Conservation (phyloP, 495 filamentous ascomycete genomes). For the Lepidopterella palustris region DNA sequence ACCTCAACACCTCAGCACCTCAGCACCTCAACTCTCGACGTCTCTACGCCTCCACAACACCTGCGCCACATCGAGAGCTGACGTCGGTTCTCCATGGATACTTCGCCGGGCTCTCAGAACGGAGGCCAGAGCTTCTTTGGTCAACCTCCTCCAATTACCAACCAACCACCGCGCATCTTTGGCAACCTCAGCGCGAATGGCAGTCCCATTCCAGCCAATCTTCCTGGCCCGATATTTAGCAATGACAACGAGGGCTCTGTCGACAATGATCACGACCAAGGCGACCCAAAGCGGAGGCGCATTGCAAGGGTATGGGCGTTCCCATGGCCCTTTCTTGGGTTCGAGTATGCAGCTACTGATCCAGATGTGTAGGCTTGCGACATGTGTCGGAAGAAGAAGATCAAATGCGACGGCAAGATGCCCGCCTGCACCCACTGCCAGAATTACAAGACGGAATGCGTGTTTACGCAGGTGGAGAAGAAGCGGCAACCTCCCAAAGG, state of each 20-base stretch:
- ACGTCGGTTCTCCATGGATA: constrained; percentile 14
- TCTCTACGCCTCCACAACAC: too few species aligned
- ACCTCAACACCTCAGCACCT: background rate
- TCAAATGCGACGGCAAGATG: constrained; percentile 96
- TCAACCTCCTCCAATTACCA: constrained; percentile 48
- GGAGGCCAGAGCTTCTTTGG: constrained; percentile 12
- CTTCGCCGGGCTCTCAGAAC: constrained; percentile 12
- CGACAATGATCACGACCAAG: constrained; percentile 67
- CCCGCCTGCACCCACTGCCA: constrained; percentile 92
- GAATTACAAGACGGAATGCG: constrained; percentile 97
- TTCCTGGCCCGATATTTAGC: constrained; percentile 51
- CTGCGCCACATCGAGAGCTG: background rate
- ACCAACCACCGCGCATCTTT: constrained; percentile 66
- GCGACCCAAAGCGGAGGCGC: constrained; percentile 83
- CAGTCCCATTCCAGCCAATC: constrained; percentile 52
- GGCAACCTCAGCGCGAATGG: constrained; percentile 56
- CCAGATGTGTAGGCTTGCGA: constrained; percentile 69
- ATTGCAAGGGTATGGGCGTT: constrained; percentile 86
- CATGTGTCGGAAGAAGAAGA: constrained; percentile 99
- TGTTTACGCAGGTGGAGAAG: constrained; percentile 98
- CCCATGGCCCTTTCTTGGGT: too few species aligned
- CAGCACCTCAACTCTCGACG: background rate
- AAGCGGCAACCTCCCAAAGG: constrained; percentile 97
- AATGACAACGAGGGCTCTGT: constrained; percentile 27
- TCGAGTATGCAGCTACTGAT: constrained; percentile 9